Conservation (phyloP, 1,284 basidiomycete genomes). For the Pseudozyma tsukubaensis region DNA sequence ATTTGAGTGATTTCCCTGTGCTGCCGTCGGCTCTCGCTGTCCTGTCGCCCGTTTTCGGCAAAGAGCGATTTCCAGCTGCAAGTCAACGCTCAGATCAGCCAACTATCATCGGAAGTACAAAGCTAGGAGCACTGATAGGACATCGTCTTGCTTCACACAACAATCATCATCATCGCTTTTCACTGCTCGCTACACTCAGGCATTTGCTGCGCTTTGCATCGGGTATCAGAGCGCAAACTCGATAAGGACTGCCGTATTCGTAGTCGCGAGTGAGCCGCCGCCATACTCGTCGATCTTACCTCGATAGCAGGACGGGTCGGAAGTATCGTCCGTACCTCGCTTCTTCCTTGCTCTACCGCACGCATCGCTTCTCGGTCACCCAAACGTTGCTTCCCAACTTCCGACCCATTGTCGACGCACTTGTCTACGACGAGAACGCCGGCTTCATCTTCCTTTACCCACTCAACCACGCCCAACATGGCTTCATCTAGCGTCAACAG, state of each 20-base stretch:
- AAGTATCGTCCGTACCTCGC: constrained; percentile 30
- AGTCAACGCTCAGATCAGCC: constrained; percentile 14
- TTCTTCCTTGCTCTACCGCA: constrained; percentile 3
- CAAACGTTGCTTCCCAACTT: neutral
- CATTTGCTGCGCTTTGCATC: no score
- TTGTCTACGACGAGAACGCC: neutral
- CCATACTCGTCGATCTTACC: constrained; percentile 34
- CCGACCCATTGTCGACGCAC: neutral
- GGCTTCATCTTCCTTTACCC: neutral
- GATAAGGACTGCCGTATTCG: neutral
- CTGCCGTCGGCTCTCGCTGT: neutral
- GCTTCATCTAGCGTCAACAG: constrained; percentile 33
- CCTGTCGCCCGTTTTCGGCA: neutral
- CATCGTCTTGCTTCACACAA: neutral
- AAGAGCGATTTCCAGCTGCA: neutral
- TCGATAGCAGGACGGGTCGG: constrained; percentile 32
- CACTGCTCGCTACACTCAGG: neutral
- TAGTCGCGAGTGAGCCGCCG: constrained; percentile 8
- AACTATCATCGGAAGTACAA: constrained; percentile 2
- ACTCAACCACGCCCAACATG: constrained; percentile 38
- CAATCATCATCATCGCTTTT: neutral
- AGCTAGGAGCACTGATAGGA: neutral
- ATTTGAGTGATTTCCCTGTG: no score
- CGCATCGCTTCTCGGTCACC: neutral
- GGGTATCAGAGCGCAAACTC: neutral